Evolutionary conservation across 2,329 filamentous ascomycete genomes (phyloP).

Genomic region (Neonectria punicea): DNA sequence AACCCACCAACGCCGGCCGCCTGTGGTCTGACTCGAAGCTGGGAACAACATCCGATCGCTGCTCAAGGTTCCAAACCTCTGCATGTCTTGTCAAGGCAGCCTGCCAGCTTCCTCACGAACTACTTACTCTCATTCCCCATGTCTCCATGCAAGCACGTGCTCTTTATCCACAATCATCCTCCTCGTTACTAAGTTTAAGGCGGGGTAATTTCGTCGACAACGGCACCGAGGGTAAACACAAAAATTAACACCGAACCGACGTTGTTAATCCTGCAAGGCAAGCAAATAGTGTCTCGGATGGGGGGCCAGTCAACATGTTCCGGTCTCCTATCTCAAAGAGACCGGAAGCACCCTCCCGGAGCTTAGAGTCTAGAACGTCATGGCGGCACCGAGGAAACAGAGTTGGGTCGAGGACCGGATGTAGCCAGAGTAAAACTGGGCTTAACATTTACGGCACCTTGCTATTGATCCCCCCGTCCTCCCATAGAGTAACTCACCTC

Average conservation of each 20-base stretch:
- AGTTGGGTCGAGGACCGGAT: neutral
- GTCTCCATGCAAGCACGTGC: neutral
- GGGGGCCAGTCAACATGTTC: neutral
- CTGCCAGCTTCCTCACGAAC: neutral
- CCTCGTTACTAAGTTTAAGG: neutral
- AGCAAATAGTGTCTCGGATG: neutral
- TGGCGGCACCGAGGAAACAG: neutral
- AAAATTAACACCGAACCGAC: neutral
- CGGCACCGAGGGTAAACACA: neutral
- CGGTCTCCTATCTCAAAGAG: neutral
- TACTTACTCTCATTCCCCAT: neutral
- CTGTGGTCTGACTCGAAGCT: neutral
- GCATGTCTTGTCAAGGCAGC: neutral
- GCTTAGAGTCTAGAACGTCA: slow-evolving; percentile 1
- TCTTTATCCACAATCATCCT: neutral
- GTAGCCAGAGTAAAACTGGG: neutral
- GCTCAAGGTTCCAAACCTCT: neutral
- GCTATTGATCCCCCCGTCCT: neutral
- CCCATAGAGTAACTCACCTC: too few species aligned
- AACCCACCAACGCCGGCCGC: neutral
- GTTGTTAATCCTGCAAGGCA: neutral
- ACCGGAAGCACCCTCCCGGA: neutral
- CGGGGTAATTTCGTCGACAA: neutral
- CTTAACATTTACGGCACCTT: neutral
- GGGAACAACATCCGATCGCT: neutral